Base-by-base conservation (phyloP, 1,284 basidiomycete species). In the Melampsora abietis-canadensis region DNA sequence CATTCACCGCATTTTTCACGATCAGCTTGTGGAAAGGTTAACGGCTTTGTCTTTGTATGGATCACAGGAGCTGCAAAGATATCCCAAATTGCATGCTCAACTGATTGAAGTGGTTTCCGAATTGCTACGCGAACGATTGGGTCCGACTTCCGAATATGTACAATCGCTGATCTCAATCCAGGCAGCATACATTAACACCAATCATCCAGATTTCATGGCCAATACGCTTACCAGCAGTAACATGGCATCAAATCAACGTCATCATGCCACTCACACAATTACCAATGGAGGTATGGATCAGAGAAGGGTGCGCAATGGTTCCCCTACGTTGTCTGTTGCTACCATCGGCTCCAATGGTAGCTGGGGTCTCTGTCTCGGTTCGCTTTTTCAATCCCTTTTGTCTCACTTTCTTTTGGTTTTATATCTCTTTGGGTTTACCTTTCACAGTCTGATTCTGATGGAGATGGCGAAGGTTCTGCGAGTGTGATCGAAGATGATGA, bases 131-230 rank as follows among this genome's bases (percentile, higher is more conserved):
- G 96, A 98, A 83, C 88, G 96, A 19, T 87, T 99, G 7, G 94
- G 94, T 0, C 96, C 96, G 0, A 97, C 96, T 0, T 94, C 92
- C 0, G 92, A 95, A 59, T 98, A 98, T 82, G 92, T 95, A 2
- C 91, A 94, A 79, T 94, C 92, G 80, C 85, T 99, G 78, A 98
- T 99, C 80, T 88, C 90, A 78, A 99, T 99, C 75, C 96, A 99
- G 83, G 92, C 93, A 0, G 94, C 96, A 14, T 99, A 99, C 82
- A 98, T 99, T 86, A 99, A 98, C 84, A 97, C 94, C 75, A 96
- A 95, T 82, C 93, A 96, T 80, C 93, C 93, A n/a, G 86, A 81
- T 86, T 95, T 94, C 82, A 89, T 93, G 76, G 85, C 87, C 48
- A 88, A 89, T 19, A 89, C 89, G 54, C 86, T 87, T 34, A 82